phyloP scores from a whole-genome alignment of 1,284 basidiomycete species.

The Ganoderma sp. region DNA sequence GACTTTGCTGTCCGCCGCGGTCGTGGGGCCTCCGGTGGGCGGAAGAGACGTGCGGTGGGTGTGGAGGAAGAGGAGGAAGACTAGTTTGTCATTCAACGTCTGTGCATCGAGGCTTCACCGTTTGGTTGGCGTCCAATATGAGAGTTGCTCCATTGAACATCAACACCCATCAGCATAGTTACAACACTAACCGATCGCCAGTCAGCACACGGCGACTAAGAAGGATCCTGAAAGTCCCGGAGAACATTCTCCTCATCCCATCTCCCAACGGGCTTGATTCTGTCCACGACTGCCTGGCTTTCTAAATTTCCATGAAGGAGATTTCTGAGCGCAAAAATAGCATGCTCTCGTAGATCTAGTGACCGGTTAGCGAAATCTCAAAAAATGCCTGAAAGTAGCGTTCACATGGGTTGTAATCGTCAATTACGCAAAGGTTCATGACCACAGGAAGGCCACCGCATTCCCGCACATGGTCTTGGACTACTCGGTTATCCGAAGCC shows the following conservation, averaged over 20 bases:
- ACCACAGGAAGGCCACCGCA: constrained; percentile 80
- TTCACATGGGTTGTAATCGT: constrained; percentile 90
- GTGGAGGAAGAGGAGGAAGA: constrained; percentile 68
- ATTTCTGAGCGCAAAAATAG: constrained; percentile 82
- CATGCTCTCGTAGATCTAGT: constrained; percentile 87
- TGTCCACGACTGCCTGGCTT: constrained; percentile 80
- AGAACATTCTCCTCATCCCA: constrained; percentile 59
- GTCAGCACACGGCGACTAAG: neutral
- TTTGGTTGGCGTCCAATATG: neutral
- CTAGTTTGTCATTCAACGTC: constrained; percentile 28
- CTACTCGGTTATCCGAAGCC: constrained; percentile 61
- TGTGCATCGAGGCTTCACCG: neutral
- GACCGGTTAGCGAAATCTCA: neutral
- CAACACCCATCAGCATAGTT: neutral
- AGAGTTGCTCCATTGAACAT: neutral
- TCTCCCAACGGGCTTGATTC: constrained; percentile 65
- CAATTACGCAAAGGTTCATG: constrained; percentile 86
- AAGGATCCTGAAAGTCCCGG: constrained; percentile 20
- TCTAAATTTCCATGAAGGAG: constrained; percentile 75
- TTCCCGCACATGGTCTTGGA: constrained; percentile 75
- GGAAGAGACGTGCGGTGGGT: constrained; percentile 62
- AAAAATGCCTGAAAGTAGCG: constrained; percentile 26
- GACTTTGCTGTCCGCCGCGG: constrained; percentile 65
- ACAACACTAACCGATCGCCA: neutral
- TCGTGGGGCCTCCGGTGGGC: constrained; percentile 53